Percentiles rank a stretch among this genome's conserved stretches.
phyloP scores from a whole-genome alignment of 108 stramenopile genomes.

The Fistulifera pelliculosa region DNA sequence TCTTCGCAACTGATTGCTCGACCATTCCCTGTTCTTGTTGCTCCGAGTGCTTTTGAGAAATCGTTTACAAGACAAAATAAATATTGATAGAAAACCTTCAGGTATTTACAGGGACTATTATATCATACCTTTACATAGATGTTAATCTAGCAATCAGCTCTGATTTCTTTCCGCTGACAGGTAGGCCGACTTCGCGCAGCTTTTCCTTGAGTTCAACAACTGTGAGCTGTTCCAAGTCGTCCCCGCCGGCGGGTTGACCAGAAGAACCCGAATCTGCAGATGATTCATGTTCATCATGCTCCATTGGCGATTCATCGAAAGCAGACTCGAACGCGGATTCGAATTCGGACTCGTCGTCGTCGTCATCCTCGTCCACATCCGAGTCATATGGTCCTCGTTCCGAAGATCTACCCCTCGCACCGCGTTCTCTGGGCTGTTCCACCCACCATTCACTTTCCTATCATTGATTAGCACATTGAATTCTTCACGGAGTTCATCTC shows the following conservation, averaged over 20 bases:
- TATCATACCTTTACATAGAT: too few species aligned
- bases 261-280: neutral
- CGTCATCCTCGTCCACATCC: slow-evolving; percentile 13
- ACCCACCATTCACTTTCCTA: slow-evolving; percentile 28
- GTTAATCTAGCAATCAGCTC: slow-evolving; percentile 52
- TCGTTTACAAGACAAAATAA: neutral
- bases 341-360: slow-evolving; percentile 9
- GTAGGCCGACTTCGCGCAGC: slow-evolving; percentile 37
- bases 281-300: slow-evolving; percentile 3
- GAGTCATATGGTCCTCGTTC: too few species aligned
- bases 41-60: slow-evolving; percentile 3
- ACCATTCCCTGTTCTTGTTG: neutral
- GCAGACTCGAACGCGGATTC: too few species aligned
- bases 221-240: slow-evolving; percentile 14
- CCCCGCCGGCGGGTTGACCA: neutral
- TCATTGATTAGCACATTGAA: slow-evolving; percentile 46
- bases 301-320: neutral
- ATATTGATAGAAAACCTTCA: too few species aligned
- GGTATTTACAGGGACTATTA: too few species aligned
- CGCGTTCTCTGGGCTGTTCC: slow-evolving; percentile 18
- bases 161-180: slow-evolving; percentile 51
- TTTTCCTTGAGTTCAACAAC: slow-evolving; percentile 52
- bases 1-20: slow-evolving; percentile 7
- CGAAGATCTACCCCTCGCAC: too few species aligned
- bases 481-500: slow-evolving; percentile 44